Evolutionary conservation across 768 basidiomycete species (phyloP), one percentile per base, ranked within the genome.

Genomic region (Pisolithus microcarpus): DNA sequence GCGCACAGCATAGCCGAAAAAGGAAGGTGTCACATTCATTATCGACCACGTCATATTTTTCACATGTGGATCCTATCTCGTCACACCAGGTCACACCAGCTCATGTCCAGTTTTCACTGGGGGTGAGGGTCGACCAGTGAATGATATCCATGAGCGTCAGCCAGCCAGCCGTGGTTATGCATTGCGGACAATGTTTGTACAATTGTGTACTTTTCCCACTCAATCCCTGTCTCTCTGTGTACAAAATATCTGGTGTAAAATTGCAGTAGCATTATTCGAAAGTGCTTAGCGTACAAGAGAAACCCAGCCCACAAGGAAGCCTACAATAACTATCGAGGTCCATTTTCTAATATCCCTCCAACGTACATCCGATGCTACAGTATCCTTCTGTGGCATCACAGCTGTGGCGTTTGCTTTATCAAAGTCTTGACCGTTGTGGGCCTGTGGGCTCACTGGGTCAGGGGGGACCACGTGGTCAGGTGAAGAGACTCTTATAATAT

Each of bases 341-440:
- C 65, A 66, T 58, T 68, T 68, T 37, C 63, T 55, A 1, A 61
- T 3, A 36, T 57, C 43, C 49, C 54, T 68, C 66, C 61, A 62
- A 42, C 23, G 42, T 10, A 38, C 39, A 16, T 60, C 53, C 60
- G 54, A 61, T 13, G 26, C 24, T 46, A 53, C 38, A 18, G 9
- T 46, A 34, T 54, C 52, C 16, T 18, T 31, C 19, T 40, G 38
- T 10, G 49, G 13, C 16, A 43, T 18, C 2, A 34, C 5, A 1
- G 40, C 46, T 5, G 28, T 38, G 7, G 37, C 19, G 4, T 43
- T 52, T 13, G 50, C 40, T 39, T 15, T 7, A 13, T 34, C 26
- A 18, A 24, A 34, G 6, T 37, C 43, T 10, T 36, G 36, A 24
- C 13, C 34, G 13, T 3, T 7, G 4, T 39, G 30, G 23, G 38